Percentiles rank a stretch among this genome's conserved stretches.
These are phyloP conservation scores for Pseudonitzschia multiseries DNA, from an alignment of 108 stramenopile genomes.

Conservation along the genomic window DNA sequence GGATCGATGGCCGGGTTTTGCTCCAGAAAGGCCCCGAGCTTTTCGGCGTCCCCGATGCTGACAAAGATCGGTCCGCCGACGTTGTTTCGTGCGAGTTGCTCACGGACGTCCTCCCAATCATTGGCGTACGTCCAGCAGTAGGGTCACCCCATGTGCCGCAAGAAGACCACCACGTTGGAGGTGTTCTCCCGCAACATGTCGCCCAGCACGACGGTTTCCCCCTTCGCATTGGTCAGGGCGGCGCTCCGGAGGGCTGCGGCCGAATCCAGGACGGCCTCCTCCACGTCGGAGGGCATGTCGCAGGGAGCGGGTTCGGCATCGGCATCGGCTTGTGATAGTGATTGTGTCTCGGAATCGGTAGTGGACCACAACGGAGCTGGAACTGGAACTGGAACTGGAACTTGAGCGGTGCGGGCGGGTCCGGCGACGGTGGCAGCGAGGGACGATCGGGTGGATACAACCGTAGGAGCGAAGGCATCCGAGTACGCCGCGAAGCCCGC, in stretches of 20 bases:
- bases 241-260: conserved; percentile 25
- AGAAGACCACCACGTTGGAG: conserved; percentile 69
- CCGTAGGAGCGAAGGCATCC: not conserved
- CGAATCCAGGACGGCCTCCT: not conserved
- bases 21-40: conserved; percentile 71
- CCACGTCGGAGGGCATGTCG: conserved; percentile 2
- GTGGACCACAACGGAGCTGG: too few relatives aligned
- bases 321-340: too few relatives aligned
- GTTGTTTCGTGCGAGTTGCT: conserved; percentile 33
- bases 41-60: conserved; percentile 69
- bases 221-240: conserved; percentile 52
- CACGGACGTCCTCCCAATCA: conserved; percentile 69
- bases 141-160: conserved; percentile 87
- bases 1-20: conserved; percentile 61
- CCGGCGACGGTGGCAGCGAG: not conserved
- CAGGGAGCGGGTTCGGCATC: not conserved
- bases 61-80: conserved; percentile 73
- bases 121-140: conserved; percentile 91
- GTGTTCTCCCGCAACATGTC: conserved; percentile 33
- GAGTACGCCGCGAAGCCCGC: not conserved
- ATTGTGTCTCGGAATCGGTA: too few relatives aligned
- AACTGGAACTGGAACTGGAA: too few relatives aligned
- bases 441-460: too few relatives aligned
- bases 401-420: not conserved
- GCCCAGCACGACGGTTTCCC: conserved; percentile 52